phyloP scores from a whole-genome alignment of 1,284 basidiomycete genomes.

The Phellopilus nigrolimitatus region DNA sequence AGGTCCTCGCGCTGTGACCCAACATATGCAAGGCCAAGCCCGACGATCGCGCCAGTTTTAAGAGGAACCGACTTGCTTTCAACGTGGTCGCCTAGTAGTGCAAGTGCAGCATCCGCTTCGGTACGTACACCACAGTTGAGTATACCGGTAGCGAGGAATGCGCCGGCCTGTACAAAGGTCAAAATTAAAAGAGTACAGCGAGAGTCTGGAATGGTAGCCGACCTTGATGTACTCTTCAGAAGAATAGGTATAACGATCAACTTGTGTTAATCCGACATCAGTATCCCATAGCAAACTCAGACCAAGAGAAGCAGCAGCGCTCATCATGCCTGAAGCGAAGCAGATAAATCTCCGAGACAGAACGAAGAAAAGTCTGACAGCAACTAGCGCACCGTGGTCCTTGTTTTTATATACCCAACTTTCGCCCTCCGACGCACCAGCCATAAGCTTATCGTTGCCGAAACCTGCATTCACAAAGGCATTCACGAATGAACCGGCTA shows the following conservation, averaged over 20 bases:
- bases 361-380: not conserved
- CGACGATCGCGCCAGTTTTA: slow-evolving; percentile 86
- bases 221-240: slow-evolving; percentile 95
- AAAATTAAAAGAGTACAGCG: slow-evolving; percentile 8
- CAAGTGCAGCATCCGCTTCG: slow-evolving; percentile 91
- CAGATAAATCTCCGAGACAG: slow-evolving; percentile 2
- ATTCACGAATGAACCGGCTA: slow-evolving; percentile 97
- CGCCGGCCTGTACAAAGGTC: slow-evolving; percentile 62
- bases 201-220: slow-evolving; percentile 11
- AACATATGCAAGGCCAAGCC: slow-evolving; percentile 90
- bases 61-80: slow-evolving; percentile 84
- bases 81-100: slow-evolving; percentile 88
- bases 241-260: slow-evolving; percentile 98
- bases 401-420: slow-evolving; percentile 99
- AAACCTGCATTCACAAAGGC: slow-evolving; percentile 99
- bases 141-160: slow-evolving; percentile 92
- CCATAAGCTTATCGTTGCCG: slow-evolving; percentile 98
- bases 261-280: slow-evolving; percentile 88
- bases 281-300: slow-evolving; percentile 96
- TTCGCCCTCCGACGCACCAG: slow-evolving; percentile 90
- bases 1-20: slow-evolving; percentile 91
- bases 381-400: slow-evolving; percentile 69
- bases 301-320: slow-evolving; percentile 91
- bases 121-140: slow-evolving; percentile 88
- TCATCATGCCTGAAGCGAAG: slow-evolving; percentile 77